Evolutionary conservation across 257 asterid genomes (phyloP).

Genomic region (Lithospermum erythrorhizon): DNA sequence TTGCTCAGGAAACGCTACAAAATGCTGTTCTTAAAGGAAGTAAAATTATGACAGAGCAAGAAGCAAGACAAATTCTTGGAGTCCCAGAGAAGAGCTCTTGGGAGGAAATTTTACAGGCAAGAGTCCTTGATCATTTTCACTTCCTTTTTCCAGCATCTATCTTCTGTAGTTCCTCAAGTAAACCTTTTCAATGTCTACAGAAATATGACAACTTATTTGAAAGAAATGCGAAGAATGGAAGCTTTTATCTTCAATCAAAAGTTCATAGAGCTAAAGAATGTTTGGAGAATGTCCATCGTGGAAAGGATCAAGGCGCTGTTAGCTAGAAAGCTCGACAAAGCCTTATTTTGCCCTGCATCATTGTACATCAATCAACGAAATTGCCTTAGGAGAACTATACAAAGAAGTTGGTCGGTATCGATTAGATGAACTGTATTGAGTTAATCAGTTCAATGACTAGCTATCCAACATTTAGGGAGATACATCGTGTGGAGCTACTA

Average conservation of each 20-base stretch:
- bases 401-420: no score
- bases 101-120: slow-evolving; percentile 63
- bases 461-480: no score
- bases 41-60: slow-evolving; percentile 58
- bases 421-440: no score
- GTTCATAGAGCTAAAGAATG: slow-evolving; percentile 45
- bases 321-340: not conserved
- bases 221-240: slow-evolving; percentile 35
- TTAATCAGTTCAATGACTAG: no score
- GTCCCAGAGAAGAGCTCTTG: slow-evolving; percentile 53
- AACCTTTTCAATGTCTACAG: slow-evolving; percentile 11
- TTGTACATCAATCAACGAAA: slow-evolving; percentile 4
- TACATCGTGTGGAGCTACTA: no score
- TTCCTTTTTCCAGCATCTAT: not conserved
- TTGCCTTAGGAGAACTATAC: no score
- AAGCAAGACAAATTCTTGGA: slow-evolving; percentile 74
- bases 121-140: not conserved
- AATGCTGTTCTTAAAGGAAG: slow-evolving; percentile 36
- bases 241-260: slow-evolving; percentile 41
- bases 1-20: slow-evolving; percentile 61
- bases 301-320: slow-evolving; percentile 7
- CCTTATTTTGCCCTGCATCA: not conserved
- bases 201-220: slow-evolving; percentile 35
- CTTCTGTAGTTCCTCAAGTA: not conserved
- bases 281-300: slow-evolving; percentile 24